Base-by-base conservation (phyloP, 2,329 filamentous ascomycete genomes). In the Hymenoscyphus scutula region DNA sequence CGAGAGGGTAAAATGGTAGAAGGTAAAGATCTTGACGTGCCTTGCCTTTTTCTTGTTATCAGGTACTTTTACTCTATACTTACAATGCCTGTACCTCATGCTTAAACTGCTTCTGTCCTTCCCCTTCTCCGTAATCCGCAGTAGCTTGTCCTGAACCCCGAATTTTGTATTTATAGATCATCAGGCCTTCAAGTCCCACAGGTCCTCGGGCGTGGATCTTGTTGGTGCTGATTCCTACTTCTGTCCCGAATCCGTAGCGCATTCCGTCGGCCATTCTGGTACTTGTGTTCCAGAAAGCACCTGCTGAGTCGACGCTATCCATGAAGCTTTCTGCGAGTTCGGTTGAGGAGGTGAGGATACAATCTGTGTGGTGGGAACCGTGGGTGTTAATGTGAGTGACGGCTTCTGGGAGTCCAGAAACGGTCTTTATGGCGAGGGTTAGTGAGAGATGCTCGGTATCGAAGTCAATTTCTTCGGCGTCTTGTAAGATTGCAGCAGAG, bases 141-240 rank as follows among this genome's bases (percentile, higher is more conserved):
- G 91, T 91, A n/a, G 88, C 82, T 69, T 99, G 95, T 10, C 93
- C 95, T 63, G 85, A 80, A 0, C 94, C 95, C 41, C 90, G 82
- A 66, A 99, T 83, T 76, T 95, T 86, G 81, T 97, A 99, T 81
- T 97, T 97, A 79, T 99, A 97, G 66, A 98, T 98, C 74, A 92
- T 97, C 75, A 99, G 77, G 0, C 95, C 95, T 73, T 98, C 95
- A 59, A 99, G 79, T 1, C 95, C 95, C 5, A 99, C 95, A 0
- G 95, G 95, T 0, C 95, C 95, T 58, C 95, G 82, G 1, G 91
- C 90, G 75, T 99, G 95, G 67, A 99, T 97, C 81, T 98, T 99
- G 81, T 97, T 99, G 57, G 95, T 99, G 79, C 91, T 96, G 77
- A 99, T 98, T 60, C 95, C 95, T 27, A 99, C 95, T 78, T 99